A percentile compares a stretch with the other conserved stretches of the same genome.
Evolutionary conservation across 257 asterid species (phyloP).

Genomic region (Avicennia marina): DNA sequence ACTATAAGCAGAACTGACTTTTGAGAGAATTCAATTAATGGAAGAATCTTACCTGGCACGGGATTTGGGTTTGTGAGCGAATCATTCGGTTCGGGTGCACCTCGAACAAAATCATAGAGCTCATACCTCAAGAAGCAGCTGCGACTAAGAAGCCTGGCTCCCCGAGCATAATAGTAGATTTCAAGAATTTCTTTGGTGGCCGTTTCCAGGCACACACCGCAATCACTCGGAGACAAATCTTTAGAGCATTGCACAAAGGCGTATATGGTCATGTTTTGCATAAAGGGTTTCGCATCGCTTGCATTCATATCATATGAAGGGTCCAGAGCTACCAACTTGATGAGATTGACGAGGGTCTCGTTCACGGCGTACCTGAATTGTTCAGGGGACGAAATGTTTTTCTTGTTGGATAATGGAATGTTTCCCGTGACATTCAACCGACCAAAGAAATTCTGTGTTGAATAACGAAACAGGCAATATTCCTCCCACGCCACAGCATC

Average conservation of each 20-base stretch:
- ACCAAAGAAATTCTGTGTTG: slow-evolving; percentile 6
- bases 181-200: neutral
- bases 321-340: slow-evolving; percentile 6
- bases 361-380: neutral
- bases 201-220: neutral
- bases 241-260: slow-evolving; percentile 13
- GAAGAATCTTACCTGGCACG: slow-evolving; percentile 3
- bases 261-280: neutral
- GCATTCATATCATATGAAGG: neutral
- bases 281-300: neutral
- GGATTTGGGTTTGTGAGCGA: neutral
- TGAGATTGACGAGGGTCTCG: neutral
- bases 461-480: slow-evolving; percentile 7
- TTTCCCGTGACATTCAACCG: slow-evolving; percentile 15
- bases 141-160: slow-evolving; percentile 13
- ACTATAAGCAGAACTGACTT: too few species aligned
- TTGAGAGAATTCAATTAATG: too few species aligned
- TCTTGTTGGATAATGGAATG: neutral
- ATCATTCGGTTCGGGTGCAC: neutral
- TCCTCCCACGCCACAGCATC: slow-evolving; percentile 15
- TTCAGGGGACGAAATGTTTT: slow-evolving; percentile 1
- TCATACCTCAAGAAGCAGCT: slow-evolving; percentile 17
- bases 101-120: neutral
- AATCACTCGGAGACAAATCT: slow-evolving; percentile 12
- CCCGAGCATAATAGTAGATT: neutral